Conservation (phyloP, 2,329 filamentous ascomycete genomes). For the Tolypocladium endophyticum region DNA sequence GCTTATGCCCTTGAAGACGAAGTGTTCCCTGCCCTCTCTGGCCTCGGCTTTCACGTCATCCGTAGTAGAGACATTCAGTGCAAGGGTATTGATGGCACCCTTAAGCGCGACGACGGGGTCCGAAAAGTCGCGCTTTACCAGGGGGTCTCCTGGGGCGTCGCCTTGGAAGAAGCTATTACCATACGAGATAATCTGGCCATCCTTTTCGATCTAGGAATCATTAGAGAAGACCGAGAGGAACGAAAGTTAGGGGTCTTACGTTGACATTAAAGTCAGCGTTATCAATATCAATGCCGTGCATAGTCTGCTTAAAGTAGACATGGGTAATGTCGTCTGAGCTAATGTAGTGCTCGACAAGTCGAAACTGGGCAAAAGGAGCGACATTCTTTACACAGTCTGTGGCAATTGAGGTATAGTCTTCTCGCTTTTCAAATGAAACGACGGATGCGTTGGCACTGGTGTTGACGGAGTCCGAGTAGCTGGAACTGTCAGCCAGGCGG, state of each 20-base stretch:
- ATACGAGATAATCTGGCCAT: conserved; percentile 47
- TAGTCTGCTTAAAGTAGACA: conserved; percentile 49
- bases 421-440: conserved; percentile 14
- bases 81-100: conserved; percentile 22
- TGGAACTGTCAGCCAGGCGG: conserved; percentile 17
- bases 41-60: conserved; percentile 13
- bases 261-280: conserved; percentile 53
- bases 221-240: neutral
- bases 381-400: conserved; percentile 30
- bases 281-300: conserved; percentile 47
- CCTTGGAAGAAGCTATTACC: conserved; percentile 38
- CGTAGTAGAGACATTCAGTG: conserved; percentile 18
- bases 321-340: conserved; percentile 45
- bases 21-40: conserved; percentile 15
- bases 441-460: conserved; percentile 10
- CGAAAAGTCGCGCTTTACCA: conserved; percentile 28
- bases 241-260: conserved; percentile 25
- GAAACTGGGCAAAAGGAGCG: conserved; percentile 31
- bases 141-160: conserved; percentile 22
- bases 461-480: conserved; percentile 14
- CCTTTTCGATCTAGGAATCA: conserved; percentile 29
- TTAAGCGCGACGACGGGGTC: conserved; percentile 34
- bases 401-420: conserved; percentile 31
- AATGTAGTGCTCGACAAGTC: conserved; percentile 42
- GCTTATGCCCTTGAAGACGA: conserved; percentile 33